phyloP scores from a whole-genome alignment of 768 basidiomycete species.

The Dacryopinax spathularia region DNA sequence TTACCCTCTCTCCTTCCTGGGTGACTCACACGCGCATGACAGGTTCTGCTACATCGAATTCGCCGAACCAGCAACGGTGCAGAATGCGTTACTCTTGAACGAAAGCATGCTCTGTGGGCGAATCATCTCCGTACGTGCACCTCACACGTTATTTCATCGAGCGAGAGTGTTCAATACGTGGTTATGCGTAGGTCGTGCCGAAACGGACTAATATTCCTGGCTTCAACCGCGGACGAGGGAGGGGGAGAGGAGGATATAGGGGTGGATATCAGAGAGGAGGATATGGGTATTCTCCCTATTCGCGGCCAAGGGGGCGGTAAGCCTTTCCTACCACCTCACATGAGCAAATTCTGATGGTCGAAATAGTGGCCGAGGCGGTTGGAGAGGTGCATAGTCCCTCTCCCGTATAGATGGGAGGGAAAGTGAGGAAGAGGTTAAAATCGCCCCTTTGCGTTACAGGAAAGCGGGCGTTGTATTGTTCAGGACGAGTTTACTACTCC shows the following conservation, averaged over 20 bases:
- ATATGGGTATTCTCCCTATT: slow-evolving; percentile 21
- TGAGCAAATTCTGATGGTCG: background rate
- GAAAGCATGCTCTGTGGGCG: slow-evolving; percentile 92
- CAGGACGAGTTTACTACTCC: no score
- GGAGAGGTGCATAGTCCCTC: background rate
- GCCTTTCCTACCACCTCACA: background rate
- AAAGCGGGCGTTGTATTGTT: background rate
- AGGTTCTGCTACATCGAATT: slow-evolving; percentile 99
- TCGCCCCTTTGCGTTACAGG: background rate
- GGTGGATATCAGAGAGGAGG: slow-evolving; percentile 47
- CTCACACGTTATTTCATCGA: background rate
- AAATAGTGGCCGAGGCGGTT: background rate
- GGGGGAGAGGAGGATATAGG: slow-evolving; percentile 37
- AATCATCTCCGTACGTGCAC: slow-evolving; percentile 63
- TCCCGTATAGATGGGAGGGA: background rate
- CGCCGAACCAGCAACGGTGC: slow-evolving; percentile 79
- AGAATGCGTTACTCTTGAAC: slow-evolving; percentile 83
- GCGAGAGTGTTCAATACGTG: background rate
- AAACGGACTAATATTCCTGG: slow-evolving; percentile 95
- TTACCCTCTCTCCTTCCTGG: background rate
- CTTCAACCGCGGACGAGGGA: slow-evolving; percentile 67
- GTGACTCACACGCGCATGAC: background rate
- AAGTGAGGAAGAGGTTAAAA: background rate
- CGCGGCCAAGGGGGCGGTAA: background rate
- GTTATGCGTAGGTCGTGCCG: slow-evolving; percentile 56